Evolutionary conservation across 257 asterid genomes (phyloP).

Genomic region (Forsythia viridissima): DNA sequence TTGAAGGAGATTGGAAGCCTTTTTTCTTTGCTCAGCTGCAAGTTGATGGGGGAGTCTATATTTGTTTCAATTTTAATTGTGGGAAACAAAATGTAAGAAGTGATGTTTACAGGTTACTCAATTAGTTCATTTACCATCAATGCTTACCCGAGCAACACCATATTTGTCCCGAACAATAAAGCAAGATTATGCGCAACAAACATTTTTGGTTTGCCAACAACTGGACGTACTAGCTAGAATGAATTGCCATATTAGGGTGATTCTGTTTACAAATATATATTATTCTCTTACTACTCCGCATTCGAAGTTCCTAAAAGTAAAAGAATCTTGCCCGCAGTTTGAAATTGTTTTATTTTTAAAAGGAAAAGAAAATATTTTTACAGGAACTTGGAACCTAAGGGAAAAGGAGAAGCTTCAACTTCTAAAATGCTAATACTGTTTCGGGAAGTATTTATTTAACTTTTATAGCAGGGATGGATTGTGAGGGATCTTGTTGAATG

Average conservation of each 20-base stretch:
- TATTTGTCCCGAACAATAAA: neutral
- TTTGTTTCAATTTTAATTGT: neutral
- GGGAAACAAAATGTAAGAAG: neutral
- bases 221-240: neutral
- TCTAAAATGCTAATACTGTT: neutral
- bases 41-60: neutral
- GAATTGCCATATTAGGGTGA: conserved; percentile 1
- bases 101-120: neutral
- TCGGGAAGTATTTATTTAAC: conserved; percentile 1
- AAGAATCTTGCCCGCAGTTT: neutral
- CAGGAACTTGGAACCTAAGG: neutral
- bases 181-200: neutral
- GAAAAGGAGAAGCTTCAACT: neutral
- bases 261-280: neutral
- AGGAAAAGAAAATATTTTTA: neutral
- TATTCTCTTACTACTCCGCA: neutral
- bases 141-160: neutral
- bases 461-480: neutral
- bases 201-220: neutral
- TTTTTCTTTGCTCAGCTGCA: conserved; percentile 10
- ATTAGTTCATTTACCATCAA: neutral
- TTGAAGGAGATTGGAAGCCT: neutral
- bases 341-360: neutral
- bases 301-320: neutral
- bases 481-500: neutral